Percentiles rank a stretch among this genome's conserved stretches.
phyloP scores from a whole-genome alignment of 225 moss, liverwort and hornwort genomes.

The Neckera pumila region DNA sequence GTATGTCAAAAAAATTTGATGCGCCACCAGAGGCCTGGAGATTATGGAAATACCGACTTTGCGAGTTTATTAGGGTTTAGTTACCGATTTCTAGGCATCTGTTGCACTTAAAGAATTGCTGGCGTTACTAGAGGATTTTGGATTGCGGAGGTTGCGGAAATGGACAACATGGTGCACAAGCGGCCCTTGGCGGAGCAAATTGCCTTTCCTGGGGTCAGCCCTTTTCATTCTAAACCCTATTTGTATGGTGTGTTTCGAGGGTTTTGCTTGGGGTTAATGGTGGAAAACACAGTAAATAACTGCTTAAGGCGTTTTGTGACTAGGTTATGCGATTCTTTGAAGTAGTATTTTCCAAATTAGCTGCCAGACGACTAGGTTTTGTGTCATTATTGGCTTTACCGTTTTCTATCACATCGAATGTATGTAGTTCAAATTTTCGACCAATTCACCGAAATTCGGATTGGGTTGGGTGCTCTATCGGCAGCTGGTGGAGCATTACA shows the following conservation, averaged over 20 bases:
- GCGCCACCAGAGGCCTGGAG: neutral
- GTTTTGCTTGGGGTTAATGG: neutral
- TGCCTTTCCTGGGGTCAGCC: constrained; percentile 32
- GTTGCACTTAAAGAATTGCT: neutral
- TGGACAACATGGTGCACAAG: constrained; percentile 26
- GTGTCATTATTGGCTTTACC: no score
- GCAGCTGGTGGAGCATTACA: constrained; percentile 58
- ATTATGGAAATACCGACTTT: neutral
- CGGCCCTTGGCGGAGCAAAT: constrained; percentile 32
- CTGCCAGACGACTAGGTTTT: neutral
- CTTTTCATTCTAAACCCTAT: neutral
- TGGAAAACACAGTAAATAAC: neutral
- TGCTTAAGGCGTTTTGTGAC: neutral
- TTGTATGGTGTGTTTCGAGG: neutral
- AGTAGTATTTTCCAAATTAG: neutral
- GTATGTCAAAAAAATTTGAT: neutral
- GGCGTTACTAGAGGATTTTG: neutral
- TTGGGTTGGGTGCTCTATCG: neutral
- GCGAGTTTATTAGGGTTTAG: neutral
- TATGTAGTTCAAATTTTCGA: neutral
- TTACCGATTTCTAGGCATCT: neutral
- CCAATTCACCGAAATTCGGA: neutral
- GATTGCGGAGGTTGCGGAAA: neutral
- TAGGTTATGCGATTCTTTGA: neutral
- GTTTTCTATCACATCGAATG: neutral